Percentiles rank a stretch among this genome's conserved stretches.
Conservation (phyloP, 495 filamentous ascomycete species). For the Penicillium paxilli region DNA sequence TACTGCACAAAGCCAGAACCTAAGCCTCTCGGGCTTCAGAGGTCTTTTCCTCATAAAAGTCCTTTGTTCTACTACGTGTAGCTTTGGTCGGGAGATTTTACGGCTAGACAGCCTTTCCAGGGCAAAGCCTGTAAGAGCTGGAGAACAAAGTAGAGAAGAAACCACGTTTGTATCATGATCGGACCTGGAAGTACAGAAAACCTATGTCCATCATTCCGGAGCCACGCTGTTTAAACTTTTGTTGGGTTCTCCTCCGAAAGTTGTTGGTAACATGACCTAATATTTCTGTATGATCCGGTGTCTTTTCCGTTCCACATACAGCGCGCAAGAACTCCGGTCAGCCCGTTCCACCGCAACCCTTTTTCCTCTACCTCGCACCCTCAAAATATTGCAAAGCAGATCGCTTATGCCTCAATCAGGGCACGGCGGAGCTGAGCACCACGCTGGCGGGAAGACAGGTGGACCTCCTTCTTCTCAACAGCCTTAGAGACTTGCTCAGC, state of each 20-base stretch:
- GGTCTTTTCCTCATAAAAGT: no score
- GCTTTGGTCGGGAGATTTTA: no score
- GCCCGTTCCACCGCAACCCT: constrained; percentile 28
- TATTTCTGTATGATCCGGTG: constrained; percentile 47
- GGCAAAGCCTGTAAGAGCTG: no score
- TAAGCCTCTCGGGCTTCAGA: no score
- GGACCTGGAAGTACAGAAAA: constrained; percentile 30
- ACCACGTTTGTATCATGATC: constrained; percentile 34
- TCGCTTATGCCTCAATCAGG: constrained; percentile 73
- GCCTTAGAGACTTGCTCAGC: constrained; percentile 86
- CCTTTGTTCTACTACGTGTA: no score
- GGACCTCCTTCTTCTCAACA: constrained; percentile 55
- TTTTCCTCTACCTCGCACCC: constrained; percentile 19
- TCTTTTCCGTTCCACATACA: constrained; percentile 37
- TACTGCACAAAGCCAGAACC: no score
- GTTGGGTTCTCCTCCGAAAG: constrained; percentile 29
- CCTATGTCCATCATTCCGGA: constrained; percentile 26
- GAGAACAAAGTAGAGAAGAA: constrained; percentile 19
- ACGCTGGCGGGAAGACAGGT: constrained; percentile 85
- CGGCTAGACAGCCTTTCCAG: no score
- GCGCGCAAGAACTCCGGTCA: constrained; percentile 32
- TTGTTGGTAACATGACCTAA: constrained; percentile 32
- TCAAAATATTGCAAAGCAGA: constrained; percentile 16
- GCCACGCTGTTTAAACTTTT: constrained; percentile 38
- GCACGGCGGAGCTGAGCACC: constrained; percentile 75